Evolutionary conservation across 2,329 filamentous ascomycete species (phyloP), one percentile per base, ranked within the genome.

Genomic region (Fusarium compactum): DNA sequence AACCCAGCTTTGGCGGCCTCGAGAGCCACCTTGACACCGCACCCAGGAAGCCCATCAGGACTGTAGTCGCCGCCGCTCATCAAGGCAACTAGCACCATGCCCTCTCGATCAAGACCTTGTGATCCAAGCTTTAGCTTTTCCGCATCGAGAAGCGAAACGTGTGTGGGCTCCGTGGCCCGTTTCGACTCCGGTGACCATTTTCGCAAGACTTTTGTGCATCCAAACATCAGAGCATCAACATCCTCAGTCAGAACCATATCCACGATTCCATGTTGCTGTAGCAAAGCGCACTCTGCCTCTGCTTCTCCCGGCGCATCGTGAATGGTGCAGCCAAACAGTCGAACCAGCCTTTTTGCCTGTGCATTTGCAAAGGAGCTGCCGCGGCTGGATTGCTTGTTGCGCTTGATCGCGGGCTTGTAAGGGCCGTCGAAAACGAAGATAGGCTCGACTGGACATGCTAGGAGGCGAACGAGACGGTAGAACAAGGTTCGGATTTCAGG

Each of bases 151-250:
- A 97, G 83, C 45, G 91, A 93, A 56, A 98, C 91, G 76, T 98
- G 96, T 0, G 95, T 98, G 1, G 94, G 93, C 0, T 85, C 83
- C 66, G 91, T 92, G 73, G 85, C 82, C n/a, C 84, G 86, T 46
- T 84, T 86, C 15, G 85, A 86, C 76, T 97, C 93, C 5, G 92
- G 87, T 0, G 92, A 92, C 90, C 93, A 98, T 74, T 94, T 95
- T 53, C 94, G 87, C 44, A 98, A 82, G 0, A 92, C 95, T 40
- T 89, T 82, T 0, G 88, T 90, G 69, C 94, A 96, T 2, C 96
- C 96, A 81, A 98, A 98, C 95, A 98, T 98, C 75, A 98, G 88
- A 3, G 95, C 96, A 78, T 99, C 96, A 45, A 98, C 94, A 83
- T 99, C 96, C 78, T 99, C 95, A 78, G 93, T 98, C 74, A 99